Evolutionary conservation across 148 eudicot species (phyloP), one percentile per base, ranked within the genome.

Genomic region (Polygonum maritimum): DNA sequence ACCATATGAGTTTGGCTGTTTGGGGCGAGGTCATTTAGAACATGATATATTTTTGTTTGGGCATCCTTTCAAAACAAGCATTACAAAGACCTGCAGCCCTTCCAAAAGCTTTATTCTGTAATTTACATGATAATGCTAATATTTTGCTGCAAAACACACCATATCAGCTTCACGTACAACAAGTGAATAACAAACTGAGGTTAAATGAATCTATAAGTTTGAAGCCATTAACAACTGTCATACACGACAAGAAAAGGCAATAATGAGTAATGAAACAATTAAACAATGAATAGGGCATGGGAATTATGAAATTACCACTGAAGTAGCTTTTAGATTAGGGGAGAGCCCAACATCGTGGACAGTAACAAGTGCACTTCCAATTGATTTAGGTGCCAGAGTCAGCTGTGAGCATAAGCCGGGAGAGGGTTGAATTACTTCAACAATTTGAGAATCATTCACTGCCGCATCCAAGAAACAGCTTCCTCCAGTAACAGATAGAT

Each of bases 401-500:
- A 91, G 82, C 67, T 81, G 89, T 45, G 81, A 82, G 81, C 97
- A 89, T 60, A 83, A 67, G 79, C 79, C 86, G 78, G 85, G 80
- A 57, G 74, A 78, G 47, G 85, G 88, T 81, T 87, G 87, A 80
- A 86, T 75, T 75, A 93, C 87, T 80, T 88, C 90, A 76, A 89
- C 83, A 72, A 91, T 83, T 82, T 74, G 84, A 73, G 96, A 87
- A 81, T 88, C 89, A 77, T 93, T 88, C 78, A 89, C 89, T 75
- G 48, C 67, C 74, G 92, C 78, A 73, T 91, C 90, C 80, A 91
- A 79, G 72, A 82, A 84, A 76, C 94, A 86, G 84, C 98, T 93
- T 77, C 98, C 97, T 60, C 98, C 98, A 74, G 81, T 82, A 69
- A 91, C 88, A 60, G 94, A 86, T 73, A 93, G 96, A 83, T 91